These are phyloP conservation scores for Trametes polyzona DNA, from an alignment of 1,284 basidiomycete genomes.

Conservation along the genomic window DNA sequence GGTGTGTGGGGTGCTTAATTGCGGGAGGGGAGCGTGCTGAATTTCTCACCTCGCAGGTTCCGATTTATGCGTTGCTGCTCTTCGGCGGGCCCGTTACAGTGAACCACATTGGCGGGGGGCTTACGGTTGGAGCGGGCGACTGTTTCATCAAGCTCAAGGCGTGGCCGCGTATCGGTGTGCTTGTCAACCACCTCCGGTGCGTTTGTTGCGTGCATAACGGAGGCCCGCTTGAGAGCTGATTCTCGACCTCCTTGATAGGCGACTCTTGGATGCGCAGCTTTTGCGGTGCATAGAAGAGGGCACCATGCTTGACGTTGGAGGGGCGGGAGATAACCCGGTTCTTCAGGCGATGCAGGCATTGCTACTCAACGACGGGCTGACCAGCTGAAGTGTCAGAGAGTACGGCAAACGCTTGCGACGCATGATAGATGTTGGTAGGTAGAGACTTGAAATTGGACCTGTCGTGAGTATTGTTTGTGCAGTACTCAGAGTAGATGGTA, in stretches of 20 bases:
- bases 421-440: no score
- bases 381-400: constrained; percentile 14
- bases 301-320: constrained; percentile 48
- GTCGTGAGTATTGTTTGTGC: no score
- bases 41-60: constrained; percentile 54
- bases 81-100: constrained; percentile 84
- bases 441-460: no score
- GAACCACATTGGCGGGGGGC: constrained; percentile 78
- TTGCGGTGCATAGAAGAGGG: constrained; percentile 60
- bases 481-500: no score
- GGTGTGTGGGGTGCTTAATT: constrained; percentile 44
- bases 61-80: constrained; percentile 82
- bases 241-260: constrained; percentile 44
- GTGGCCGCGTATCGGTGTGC: constrained; percentile 86
- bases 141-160: constrained; percentile 72
- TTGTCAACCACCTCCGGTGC: constrained; percentile 88
- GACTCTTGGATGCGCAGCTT: constrained; percentile 74
- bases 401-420: no score
- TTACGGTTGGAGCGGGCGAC: constrained; percentile 64
- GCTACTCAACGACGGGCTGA: constrained; percentile 61
- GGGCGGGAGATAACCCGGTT: constrained; percentile 54
- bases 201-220: no score
- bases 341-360: constrained; percentile 73
- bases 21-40: neutral
- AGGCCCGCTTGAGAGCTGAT: no score